Evolutionary conservation across 179 eudicot species (phyloP).

Genomic region (Drosera spatulata): DNA sequence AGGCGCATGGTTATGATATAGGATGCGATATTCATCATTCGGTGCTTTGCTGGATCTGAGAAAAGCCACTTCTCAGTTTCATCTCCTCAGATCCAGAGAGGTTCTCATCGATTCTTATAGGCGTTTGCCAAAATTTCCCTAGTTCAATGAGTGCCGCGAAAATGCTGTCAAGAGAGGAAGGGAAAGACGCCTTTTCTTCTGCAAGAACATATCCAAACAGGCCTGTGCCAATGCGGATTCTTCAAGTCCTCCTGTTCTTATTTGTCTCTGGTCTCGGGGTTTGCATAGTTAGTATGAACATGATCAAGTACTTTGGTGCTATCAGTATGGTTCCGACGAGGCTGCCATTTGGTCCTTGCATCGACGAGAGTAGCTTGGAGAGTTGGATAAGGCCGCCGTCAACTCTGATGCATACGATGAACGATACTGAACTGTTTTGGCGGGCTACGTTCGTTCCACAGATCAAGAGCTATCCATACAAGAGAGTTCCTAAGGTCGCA

Average conservation of each 20-base stretch:
- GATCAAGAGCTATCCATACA: slow-evolving; percentile 56
- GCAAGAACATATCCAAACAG: slow-evolving; percentile 12
- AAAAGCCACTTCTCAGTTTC: neutral
- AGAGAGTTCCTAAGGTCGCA: slow-evolving; percentile 11
- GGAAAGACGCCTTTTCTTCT: slow-evolving; percentile 10
- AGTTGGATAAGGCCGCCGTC: slow-evolving; percentile 62
- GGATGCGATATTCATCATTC: slow-evolving; percentile 6
- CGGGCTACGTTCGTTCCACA: slow-evolving; percentile 64
- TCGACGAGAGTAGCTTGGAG: slow-evolving; percentile 17
- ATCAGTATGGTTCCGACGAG: slow-evolving; percentile 9
- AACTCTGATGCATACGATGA: slow-evolving; percentile 63
- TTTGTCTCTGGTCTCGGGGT: slow-evolving; percentile 28
- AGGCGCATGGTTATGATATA: neutral
- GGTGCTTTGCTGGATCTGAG: neutral
- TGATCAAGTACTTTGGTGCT: slow-evolving; percentile 21
- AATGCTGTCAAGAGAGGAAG: slow-evolving; percentile 15
- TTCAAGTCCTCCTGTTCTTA: slow-evolving; percentile 24
- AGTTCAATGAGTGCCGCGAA: slow-evolving; percentile 14
- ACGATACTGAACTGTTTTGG: slow-evolving; percentile 78
- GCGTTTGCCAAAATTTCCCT: neutral
- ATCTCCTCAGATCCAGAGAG: slow-evolving; percentile 2
- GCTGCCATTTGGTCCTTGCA: slow-evolving; percentile 13
- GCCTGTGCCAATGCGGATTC: slow-evolving; percentile 18
- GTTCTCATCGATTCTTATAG: neutral
- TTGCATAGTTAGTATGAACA: slow-evolving; percentile 32